Percentiles rank a stretch among this genome's conserved stretches.
These are phyloP conservation scores for Clausena lansium DNA, from an alignment of 345 rosid genomes.

Conservation along the genomic window DNA sequence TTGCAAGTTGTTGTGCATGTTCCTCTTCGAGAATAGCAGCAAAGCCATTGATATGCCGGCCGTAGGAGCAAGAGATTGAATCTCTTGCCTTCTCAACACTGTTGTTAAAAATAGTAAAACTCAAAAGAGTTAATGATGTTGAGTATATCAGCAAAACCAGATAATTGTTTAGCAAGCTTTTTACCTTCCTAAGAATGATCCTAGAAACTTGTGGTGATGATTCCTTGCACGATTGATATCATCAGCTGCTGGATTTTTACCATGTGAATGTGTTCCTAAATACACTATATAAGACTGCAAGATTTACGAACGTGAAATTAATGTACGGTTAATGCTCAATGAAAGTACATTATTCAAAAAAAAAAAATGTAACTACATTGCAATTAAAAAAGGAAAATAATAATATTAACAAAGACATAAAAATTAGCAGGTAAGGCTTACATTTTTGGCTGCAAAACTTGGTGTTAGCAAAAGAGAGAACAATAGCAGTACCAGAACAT, in stretches of 20 bases:
- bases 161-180: not conserved
- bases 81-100: constrained; percentile 19
- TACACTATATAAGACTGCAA: constrained; percentile 31
- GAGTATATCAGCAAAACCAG: not conserved
- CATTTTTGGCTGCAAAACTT: constrained; percentile 42
- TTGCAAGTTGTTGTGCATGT: constrained; percentile 27
- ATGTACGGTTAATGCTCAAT: too few species aligned
- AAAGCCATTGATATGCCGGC: constrained; percentile 35
- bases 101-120: not conserved
- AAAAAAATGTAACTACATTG: too few species aligned
- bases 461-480: constrained; percentile 26
- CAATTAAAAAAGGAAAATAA: too few species aligned
- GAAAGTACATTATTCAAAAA: too few species aligned
- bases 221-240: constrained; percentile 13
- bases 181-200: constrained; percentile 37
- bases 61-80: constrained; percentile 30
- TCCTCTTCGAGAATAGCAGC: constrained; percentile 32
- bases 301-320: too few species aligned
- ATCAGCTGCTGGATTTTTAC: not conserved
- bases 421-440: not conserved
- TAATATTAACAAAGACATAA: too few species aligned
- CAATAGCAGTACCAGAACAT: constrained; percentile 19
- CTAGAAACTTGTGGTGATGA: constrained; percentile 30
- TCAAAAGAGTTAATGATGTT: not conserved
- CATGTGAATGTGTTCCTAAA: constrained; percentile 29